These are phyloP conservation scores for Paradendryphiella salina DNA, from an alignment of 2,329 filamentous ascomycete species.

Conservation along the genomic window DNA sequence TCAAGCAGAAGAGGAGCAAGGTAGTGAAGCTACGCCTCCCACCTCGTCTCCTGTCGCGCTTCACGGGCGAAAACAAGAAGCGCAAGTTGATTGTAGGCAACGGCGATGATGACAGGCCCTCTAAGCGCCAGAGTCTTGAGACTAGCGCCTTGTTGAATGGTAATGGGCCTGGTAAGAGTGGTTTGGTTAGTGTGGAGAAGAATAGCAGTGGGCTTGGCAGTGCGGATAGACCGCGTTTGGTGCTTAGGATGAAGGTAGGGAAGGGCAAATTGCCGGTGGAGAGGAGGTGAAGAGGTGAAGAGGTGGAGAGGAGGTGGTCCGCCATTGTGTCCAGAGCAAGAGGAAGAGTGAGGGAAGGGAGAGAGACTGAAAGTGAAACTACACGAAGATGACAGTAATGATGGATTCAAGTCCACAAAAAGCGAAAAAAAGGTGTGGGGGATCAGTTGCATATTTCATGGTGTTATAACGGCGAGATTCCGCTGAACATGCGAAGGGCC, in stretches of 20 bases:
- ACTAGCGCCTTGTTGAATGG: constrained; percentile 20
- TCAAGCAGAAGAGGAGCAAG: constrained; percentile 32
- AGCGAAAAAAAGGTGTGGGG: no score
- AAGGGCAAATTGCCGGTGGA: constrained; percentile 16
- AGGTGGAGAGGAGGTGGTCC: no score
- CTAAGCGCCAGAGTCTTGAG: constrained; percentile 37
- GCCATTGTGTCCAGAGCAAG: neutral
- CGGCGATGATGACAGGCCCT: constrained; percentile 26
- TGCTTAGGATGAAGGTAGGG: constrained; percentile 29
- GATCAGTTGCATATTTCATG: no score
- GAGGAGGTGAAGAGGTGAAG: neutral
- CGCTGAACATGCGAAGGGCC: neutral
- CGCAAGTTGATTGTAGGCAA: constrained; percentile 24
- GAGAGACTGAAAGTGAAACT: no score
- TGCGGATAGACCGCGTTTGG: constrained; percentile 20
- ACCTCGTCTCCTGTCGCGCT: constrained; percentile 18
- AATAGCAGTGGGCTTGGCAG: constrained; percentile 4
- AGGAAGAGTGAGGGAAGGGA: no score
- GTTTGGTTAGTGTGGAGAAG: constrained; percentile 26
- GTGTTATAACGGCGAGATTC: neutral
- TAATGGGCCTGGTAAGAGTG: constrained; percentile 12
- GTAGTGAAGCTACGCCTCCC: constrained; percentile 32
- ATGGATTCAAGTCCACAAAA: neutral
- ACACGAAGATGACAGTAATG: neutral
- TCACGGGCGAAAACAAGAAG: constrained; percentile 24